A percentile compares a stretch with the other conserved stretches of the same genome.
phyloP scores from a whole-genome alignment of 2,329 filamentous ascomycete genomes.

The Colletotrichum sublineola region DNA sequence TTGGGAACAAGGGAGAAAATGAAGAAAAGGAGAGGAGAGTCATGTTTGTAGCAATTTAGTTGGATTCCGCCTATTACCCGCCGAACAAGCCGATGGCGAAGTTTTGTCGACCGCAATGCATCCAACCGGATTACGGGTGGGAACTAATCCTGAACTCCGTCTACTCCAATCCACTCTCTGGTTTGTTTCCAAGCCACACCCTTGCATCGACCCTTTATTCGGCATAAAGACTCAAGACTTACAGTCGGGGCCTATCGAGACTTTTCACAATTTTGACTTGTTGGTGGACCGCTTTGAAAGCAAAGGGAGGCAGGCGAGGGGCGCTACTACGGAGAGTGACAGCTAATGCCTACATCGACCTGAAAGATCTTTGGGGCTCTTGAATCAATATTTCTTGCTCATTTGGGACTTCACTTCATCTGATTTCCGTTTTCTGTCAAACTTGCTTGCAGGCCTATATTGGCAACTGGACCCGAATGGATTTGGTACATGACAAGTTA shows the following conservation, averaged over 20 bases:
- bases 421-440: no score
- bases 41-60: background rate
- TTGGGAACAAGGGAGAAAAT: no score
- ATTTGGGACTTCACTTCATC: background rate
- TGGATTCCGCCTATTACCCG: background rate
- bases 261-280: no score
- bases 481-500: background rate
- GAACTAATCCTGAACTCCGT: conserved; percentile 8
- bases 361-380: background rate
- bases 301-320: no score
- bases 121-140: conserved; percentile 4
- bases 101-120: no score
- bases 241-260: background rate
- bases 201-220: background rate
- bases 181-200: background rate
- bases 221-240: background rate
- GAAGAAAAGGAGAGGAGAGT: background rate
- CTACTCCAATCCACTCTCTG: background rate
- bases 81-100: background rate
- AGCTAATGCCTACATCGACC: no score
- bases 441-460: background rate
- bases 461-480: background rate
- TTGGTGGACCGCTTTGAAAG: no score
- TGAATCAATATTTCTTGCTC: background rate
- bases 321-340: background rate